Conservation (phyloP, 2,329 filamentous ascomycete genomes). For the Trichoderma harzianum region DNA sequence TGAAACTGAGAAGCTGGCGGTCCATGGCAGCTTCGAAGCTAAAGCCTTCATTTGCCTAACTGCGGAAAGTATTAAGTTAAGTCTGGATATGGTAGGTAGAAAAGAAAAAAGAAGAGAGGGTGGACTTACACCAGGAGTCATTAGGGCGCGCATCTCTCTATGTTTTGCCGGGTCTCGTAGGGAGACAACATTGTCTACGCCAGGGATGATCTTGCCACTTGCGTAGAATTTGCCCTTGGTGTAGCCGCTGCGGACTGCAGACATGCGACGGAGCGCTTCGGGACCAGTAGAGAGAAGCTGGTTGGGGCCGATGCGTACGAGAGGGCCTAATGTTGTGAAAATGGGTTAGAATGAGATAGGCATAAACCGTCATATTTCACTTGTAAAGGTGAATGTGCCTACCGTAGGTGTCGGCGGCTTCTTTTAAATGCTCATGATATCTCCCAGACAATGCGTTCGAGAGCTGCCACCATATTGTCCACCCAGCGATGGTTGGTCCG, state of each 20-base stretch:
- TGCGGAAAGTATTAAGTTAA: constrained; percentile 23
- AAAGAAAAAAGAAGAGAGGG: background rate
- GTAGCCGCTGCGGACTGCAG: constrained; percentile 36
- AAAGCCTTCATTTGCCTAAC: constrained; percentile 49
- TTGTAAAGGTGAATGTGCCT: background rate
- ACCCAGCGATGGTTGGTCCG: constrained; percentile 25
- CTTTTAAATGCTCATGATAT: constrained; percentile 29
- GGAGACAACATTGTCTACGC: constrained; percentile 53
- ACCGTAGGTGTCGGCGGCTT: constrained; percentile 28
- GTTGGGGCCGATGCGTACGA: constrained; percentile 42
- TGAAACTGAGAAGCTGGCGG: constrained; percentile 37
- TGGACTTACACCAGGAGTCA: constrained; percentile 41
- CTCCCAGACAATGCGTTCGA: constrained; percentile 27
- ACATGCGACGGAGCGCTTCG: constrained; percentile 37
- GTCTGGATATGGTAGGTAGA: too few relatives aligned
- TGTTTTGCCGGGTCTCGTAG: constrained; percentile 47
- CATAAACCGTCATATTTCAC: too few relatives aligned
- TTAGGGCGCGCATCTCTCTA: constrained; percentile 41
- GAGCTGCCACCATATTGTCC: constrained; percentile 32
- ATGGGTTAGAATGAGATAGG: background rate
- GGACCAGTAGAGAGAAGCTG: constrained; percentile 41
- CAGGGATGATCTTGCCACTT: constrained; percentile 49
- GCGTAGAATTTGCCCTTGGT: constrained; percentile 44
- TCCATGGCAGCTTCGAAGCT: constrained; percentile 41
- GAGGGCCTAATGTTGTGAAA: background rate